Base-by-base conservation (phyloP, 768 basidiomycete genomes). In the Lactifluus echinatus region DNA sequence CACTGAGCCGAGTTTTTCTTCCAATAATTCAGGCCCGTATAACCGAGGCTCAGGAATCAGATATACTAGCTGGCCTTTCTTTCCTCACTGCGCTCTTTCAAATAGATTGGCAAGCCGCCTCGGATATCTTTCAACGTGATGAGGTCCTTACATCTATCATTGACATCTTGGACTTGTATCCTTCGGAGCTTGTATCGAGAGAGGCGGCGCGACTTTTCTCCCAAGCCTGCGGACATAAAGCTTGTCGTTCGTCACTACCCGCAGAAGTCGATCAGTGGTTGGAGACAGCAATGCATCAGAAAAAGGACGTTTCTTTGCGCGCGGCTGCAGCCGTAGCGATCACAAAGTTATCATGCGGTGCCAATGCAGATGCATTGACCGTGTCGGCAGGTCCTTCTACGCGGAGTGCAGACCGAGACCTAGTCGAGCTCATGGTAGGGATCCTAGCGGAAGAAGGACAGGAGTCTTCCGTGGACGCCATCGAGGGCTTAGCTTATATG, bases 401-500 rank as follows among this genome's bases (percentile, higher is more conserved):
- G 23, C 51, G 15, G 7, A 39, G 48, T 50, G 44, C 43, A 21
- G 53, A 43, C 37, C 44, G 34, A 8, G 40, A 54, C 21, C 51
- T 50, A 44, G 64, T 34, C 24, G 23, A 26, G 44, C 44, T 49
- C 47, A 49, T 54, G 83, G 79, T 67, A 63, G 59, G 44, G 43
- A 66, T 63, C 17, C 43, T 63, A 23, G 14, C 49, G 21, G 54
- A 56, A 34, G 63, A 34, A 19, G 29, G 21, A 12, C 50, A 53
- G 14, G 59, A 73, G 19, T 75, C 78, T n/a, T 64, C 78, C 17
- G 69, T 75, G 7, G 83, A 90, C 57, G 82, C 82, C 4, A 74
- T 92, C n/a, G 92, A 94, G 72, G 89, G 85, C 0, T 71, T 94
- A 54, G 87, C 87, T 15, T 86, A 92, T 69, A 79, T 91, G 49